These are phyloP conservation scores for Lycium barbarum DNA, from an alignment of 257 asterid genomes.

Conservation along the genomic window DNA sequence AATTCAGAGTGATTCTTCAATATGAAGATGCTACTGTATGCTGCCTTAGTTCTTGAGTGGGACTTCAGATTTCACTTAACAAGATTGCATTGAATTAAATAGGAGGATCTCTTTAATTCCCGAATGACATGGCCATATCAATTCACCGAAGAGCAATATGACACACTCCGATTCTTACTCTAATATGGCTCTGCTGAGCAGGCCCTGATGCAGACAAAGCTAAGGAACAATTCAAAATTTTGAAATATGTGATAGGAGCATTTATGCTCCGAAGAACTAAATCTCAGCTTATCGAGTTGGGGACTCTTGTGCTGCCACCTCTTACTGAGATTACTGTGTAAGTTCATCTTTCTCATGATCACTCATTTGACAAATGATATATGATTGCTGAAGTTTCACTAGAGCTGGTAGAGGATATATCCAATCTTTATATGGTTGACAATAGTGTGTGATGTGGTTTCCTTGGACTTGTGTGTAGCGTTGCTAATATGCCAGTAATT, in stretches of 20 bases:
- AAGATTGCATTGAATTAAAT: not conserved
- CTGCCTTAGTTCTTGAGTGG: not conserved
- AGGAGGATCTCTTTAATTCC: slow-evolving; percentile 12
- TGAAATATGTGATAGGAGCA: slow-evolving; percentile 79
- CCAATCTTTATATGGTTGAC: not conserved
- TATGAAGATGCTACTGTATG: not conserved
- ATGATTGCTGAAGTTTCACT: not conserved
- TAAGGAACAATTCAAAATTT: slow-evolving; percentile 63
- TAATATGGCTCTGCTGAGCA: slow-evolving; percentile 41
- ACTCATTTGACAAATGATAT: slow-evolving; percentile 16
- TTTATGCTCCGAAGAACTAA: slow-evolving; percentile 98
- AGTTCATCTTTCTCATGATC: slow-evolving; percentile 43
- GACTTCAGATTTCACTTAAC: slow-evolving; percentile 24
- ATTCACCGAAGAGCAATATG: not conserved
- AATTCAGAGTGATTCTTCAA: not conserved
- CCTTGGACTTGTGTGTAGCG: slow-evolving; percentile 26
- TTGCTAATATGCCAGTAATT: slow-evolving; percentile 29
- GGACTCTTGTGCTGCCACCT: slow-evolving; percentile 82
- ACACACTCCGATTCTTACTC: not conserved
- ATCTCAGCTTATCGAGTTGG: slow-evolving; percentile 75
- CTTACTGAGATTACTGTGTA: slow-evolving; percentile 89
- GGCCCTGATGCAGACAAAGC: slow-evolving; percentile 62
- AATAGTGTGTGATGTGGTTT: not conserved
- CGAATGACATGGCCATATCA: not conserved
- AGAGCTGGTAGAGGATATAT: slow-evolving; percentile 2